Base-by-base conservation (phyloP, 805 yeast species). In the Candida sanyiensis region DNA sequence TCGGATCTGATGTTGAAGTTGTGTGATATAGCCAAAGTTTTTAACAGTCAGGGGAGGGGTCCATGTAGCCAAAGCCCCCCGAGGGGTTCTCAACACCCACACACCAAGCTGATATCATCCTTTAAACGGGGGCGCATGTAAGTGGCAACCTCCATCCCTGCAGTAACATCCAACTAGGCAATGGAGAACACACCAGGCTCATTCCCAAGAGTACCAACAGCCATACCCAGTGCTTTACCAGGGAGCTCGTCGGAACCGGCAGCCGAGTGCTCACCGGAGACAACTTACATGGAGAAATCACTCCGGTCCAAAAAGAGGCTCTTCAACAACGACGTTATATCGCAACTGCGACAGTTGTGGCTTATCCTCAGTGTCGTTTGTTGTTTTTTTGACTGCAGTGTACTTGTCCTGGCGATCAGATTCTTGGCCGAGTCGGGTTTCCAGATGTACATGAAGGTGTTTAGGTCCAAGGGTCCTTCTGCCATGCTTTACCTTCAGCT, bases 331-430 rank as follows among this genome's bases (percentile, higher is more conserved):
- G 49, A 55, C 17, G 15, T 51, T 3, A 18, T 42, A 4, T 12
- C 18, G 3, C 40, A 39, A 8, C 25, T 24, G 18, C 8, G 17
- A 35, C 15, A 20, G 38, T 1, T 48, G 39, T 28, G 35, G 43
- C 6, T 51, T 29, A 30, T 42, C 39, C 15, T 28, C 1, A 17
- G 38, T 5, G 16, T 46, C 10, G 33, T 52, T 5, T 28, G 35
- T 4, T 54, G 50, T 26, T 39, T 54, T 4, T 54, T 50, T 27
- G 59, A 55, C 28, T 55, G 59, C 54, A 51, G 56, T 26, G 10
- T 55, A 3, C 13, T 55, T 13, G 20, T 48, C 7, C 39, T 54
- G 12, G 4, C 46, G 3, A 8, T 48, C n/a, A 35, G 54, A 20
- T 39, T 42, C 1, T 5, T 38, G 35, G 1, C 54, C 44, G 39